Base-by-base conservation (phyloP, 805 yeast species). In the Helenozyma baotianmanensis region DNA sequence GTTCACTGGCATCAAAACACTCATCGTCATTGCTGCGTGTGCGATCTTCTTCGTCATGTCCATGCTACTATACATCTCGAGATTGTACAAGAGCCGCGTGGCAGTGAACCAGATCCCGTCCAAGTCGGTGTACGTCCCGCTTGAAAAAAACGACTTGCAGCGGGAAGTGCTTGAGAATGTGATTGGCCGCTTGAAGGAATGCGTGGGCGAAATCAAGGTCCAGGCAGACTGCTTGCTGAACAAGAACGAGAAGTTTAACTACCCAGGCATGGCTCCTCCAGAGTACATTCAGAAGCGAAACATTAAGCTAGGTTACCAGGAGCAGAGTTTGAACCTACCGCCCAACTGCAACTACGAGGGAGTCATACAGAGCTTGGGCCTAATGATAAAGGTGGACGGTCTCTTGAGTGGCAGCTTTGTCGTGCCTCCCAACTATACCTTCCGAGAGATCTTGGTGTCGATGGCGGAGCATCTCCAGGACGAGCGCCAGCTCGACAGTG, bases 21-120 rank as follows among this genome's bases (percentile, higher is more conserved):
- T 89, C 41, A 85, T 89, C 38, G 85, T 88, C 14, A 76, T 84
- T 6, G 74, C 78, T 27, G 86, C 82, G 6, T 69, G 84, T 47
- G 85, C 78, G 2, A 58, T 76, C 1, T 77, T 84, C 42, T 62
- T 78, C 1, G 37, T 81, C 1, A 45, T 72, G 6, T 58, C 78
- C 3, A 41, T 78, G 0, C 40, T 76, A 1, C 53, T 83, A 13
- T 75, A 78, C 42, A 58, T 82, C 14, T 60, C 75, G 23, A 68
- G 97, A 35, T 60, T 86, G 6, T 62, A 78, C 35, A 68, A 72
- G 15, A 67, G 73, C 35, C 68, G 80, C 36, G 68, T 76, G 32
- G 64, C 80, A 30, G 50, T 88, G 40, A 74, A 76, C 38, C 92
- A 82, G 43, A 83, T 89, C 13, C 97, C 97, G 0, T 32, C 45